Evolutionary conservation across 2,329 filamentous ascomycete genomes (phyloP), one percentile per base, ranked within the genome.

Genomic region (Phaeomoniella chlamydospora): DNA sequence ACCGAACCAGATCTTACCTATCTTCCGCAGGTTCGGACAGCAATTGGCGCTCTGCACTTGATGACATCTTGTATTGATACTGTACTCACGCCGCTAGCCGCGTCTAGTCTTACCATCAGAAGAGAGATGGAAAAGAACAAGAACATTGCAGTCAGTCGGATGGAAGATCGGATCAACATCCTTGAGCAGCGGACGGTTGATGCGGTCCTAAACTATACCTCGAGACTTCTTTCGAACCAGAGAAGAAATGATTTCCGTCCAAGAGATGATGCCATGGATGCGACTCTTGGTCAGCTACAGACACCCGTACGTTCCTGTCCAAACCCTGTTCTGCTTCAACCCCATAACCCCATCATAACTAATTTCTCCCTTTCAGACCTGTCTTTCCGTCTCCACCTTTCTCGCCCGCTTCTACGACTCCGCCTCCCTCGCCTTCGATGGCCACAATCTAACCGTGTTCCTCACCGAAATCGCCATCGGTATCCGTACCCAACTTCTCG

Each of bases 1-100:
- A 72, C 68, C 11, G 88, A 94, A 52, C 90, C 90, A 0, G 88
- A 98, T 54, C 70, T 96, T 35, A 70, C 72, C 2, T 94, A 93
- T 55, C 69, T 98, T 29, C 74, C 78, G 4, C 75, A 76, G 6
- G 69, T 96, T 26, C 79, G 82, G 19, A 76, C 81, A 2, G 82
- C 85, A 5, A 84, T 94, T 37, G 87, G 78, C 37, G 88, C 94
- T 43, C 80, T 90, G 5, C 87, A 88, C 53, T 74, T 98, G 47
- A 92, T 96, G 75, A 79, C 88, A 47, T 84, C 85, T 42, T 94
- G 90, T 48, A 87, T 93, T 46, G 77, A 80, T 40, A 87, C 86
- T 3, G 84, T 96, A 12, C 74, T 98, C 15, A 80, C 96, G 45
- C 85, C 86, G 9, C 72, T 98, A 5, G 87, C 88, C 15, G 77